Conservation (phyloP, 768 basidiomycete species). For the Zangia roseola region DNA sequence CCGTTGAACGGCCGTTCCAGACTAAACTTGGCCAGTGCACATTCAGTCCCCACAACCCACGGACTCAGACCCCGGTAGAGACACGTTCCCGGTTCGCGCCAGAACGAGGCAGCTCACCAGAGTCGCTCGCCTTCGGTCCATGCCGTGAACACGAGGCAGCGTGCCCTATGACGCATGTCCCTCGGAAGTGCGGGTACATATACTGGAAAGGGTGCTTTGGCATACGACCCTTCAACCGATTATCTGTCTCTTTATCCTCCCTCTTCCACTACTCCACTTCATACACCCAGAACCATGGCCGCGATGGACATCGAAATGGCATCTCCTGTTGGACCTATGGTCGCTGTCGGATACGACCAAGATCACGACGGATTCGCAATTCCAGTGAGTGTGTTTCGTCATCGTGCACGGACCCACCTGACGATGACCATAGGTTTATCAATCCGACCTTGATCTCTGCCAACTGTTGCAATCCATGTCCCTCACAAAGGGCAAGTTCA, state of each 20-base stretch:
- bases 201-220: conserved; percentile 10
- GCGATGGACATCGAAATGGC: conserved; percentile 35
- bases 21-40: too few relatives aligned
- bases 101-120: conserved; percentile 12
- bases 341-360: conserved; percentile 22
- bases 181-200: conserved; percentile 24
- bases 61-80: not conserved
- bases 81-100: conserved; percentile 12
- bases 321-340: conserved; percentile 30
- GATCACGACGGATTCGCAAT: conserved; percentile 15
- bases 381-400: conserved; percentile 16
- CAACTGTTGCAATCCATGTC: conserved; percentile 52
- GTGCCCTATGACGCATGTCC: conserved; percentile 27
- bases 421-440: conserved; percentile 19
- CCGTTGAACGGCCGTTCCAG: not conserved
- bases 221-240: conserved; percentile 11
- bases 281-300: conserved; percentile 9
- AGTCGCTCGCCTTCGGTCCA: conserved; percentile 6
- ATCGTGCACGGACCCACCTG: not conserved
- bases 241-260: conserved; percentile 7
- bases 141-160: conserved; percentile 30
- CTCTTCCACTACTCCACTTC: not conserved
- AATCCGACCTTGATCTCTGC: conserved; percentile 48
- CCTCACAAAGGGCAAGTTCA: conserved; percentile 35
- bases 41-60: too few relatives aligned